Conservation (phyloP, 2,329 filamentous ascomycete genomes). For the Coniochaeta hoffmannii region DNA sequence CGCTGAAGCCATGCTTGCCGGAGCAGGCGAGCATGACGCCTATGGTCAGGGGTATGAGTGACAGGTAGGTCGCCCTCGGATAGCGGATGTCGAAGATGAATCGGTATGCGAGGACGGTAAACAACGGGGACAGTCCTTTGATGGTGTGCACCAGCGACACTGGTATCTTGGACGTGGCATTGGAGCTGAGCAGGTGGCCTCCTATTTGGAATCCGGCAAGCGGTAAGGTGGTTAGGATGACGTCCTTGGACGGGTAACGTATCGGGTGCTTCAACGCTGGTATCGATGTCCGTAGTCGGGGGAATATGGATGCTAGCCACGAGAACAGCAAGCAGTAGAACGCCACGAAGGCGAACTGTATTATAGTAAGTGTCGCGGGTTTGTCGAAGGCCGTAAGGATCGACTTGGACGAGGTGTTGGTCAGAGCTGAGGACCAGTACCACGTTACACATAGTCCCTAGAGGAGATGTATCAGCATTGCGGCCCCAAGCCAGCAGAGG, state of each 20-base stretch:
- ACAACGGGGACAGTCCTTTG: constrained; percentile 91
- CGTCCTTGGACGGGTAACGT: constrained; percentile 68
- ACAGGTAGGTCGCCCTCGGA: constrained; percentile 78
- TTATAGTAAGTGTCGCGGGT: constrained; percentile 81
- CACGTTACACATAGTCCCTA: constrained; percentile 81
- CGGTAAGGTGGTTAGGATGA: constrained; percentile 82
- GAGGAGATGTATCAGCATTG: constrained; percentile 11
- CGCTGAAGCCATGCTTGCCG: constrained; percentile 67
- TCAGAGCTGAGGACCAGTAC: constrained; percentile 93
- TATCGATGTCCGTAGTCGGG: constrained; percentile 60
- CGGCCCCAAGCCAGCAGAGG: neutral
- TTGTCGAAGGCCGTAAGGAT: constrained; percentile 89
- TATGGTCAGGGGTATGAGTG: constrained; percentile 79
- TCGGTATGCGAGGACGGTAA: constrained; percentile 91
- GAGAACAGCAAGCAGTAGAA: constrained; percentile 78
- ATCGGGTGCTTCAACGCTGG: constrained; percentile 81
- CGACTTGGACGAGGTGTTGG: constrained; percentile 95
- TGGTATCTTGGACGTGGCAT: constrained; percentile 88
- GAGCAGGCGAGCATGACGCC: constrained; percentile 98
- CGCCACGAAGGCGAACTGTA: constrained; percentile 91
- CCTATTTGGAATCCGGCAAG: constrained; percentile 88
- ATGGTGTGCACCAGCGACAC: constrained; percentile 98
- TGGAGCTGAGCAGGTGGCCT: constrained; percentile 88
- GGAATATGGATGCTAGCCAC: constrained; percentile 66
- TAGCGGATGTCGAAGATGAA: constrained; percentile 85